Evolutionary conservation across 495 filamentous ascomycete genomes (phyloP).

Genomic region (Talaromyces borbonicus): DNA sequence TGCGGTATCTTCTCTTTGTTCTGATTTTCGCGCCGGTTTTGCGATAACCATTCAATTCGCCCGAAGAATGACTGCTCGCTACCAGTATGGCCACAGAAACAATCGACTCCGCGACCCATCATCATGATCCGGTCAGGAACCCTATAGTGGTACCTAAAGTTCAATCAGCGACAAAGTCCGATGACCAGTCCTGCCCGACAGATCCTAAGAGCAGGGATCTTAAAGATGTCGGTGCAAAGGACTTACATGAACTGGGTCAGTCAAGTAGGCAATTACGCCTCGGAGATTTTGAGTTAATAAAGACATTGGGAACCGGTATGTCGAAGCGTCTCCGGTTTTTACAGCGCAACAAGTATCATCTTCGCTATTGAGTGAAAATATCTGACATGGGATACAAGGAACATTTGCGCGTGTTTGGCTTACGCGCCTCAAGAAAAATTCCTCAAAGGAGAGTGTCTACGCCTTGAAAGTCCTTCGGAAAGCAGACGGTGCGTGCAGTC

Average conservation of each 20-base stretch:
- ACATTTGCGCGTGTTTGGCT: constrained; percentile 96
- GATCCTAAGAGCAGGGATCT: too few relatives aligned
- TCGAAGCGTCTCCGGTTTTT: not conserved
- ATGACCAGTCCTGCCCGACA: too few relatives aligned
- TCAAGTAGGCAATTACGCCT: constrained; percentile 39
- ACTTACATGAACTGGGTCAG: constrained; percentile 24
- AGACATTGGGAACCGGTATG: constrained; percentile 83
- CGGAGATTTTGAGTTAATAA: constrained; percentile 73
- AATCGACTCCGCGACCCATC: constrained; percentile 30
- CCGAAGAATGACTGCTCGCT: constrained; percentile 26
- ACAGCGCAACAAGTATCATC: constrained; percentile 9
- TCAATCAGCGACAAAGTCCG: constrained; percentile 11
- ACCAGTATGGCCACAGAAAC: constrained; percentile 36
- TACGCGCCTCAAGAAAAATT: constrained; percentile 51
- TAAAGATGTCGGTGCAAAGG: too few relatives aligned
- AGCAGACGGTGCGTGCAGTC: constrained; percentile 49
- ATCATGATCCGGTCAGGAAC: constrained; percentile 24
- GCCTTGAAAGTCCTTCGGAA: constrained; percentile 93
- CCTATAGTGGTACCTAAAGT: constrained; percentile 18
- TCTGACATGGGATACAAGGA: constrained; percentile 40
- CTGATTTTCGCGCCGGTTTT: not conserved
- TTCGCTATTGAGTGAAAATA: not conserved
- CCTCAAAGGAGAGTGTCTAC: constrained; percentile 63
- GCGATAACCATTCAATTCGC: not conserved
- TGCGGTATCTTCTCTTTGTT: not conserved